Evolutionary conservation across 192 early-diverging fungal species (phyloP).

Genomic region (Podila epigama): DNA sequence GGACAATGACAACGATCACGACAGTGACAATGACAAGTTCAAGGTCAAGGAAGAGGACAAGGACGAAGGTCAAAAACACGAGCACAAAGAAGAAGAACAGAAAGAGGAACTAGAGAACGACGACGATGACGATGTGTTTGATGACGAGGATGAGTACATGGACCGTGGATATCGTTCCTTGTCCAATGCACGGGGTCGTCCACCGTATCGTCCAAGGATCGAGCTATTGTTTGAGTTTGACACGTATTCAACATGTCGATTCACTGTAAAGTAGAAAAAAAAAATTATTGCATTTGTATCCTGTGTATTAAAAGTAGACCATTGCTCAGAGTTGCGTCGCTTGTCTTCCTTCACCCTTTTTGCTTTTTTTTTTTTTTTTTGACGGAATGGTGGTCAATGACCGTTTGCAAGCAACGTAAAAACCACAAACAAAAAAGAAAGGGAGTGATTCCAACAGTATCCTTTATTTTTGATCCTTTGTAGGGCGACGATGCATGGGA

Average conservation of each 20-base stretch:
- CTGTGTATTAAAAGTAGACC: too few relatives aligned
- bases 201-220: slow-evolving; percentile 1
- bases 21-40: background rate
- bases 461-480: background rate
- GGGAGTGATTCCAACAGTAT: background rate
- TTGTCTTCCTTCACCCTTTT: too few relatives aligned
- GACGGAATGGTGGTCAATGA: background rate
- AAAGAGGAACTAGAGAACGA: background rate
- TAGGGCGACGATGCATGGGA: background rate
- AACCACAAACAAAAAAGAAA: background rate
- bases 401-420: too few relatives aligned
- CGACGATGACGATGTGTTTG: background rate
- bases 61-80: slow-evolving; percentile 1
- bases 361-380: background rate
- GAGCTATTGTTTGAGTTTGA: slow-evolving; percentile 24
- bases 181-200: slow-evolving; percentile 18
- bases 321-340: too few relatives aligned
- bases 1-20: background rate
- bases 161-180: slow-evolving; percentile 31
- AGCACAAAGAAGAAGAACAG: background rate
- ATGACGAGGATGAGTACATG: slow-evolving; percentile 18
- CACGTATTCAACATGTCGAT: background rate
- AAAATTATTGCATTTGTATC: too few relatives aligned
- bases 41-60: slow-evolving; percentile 10
- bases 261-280: too few relatives aligned